Percentiles rank a stretch among this genome's conserved stretches.
phyloP scores from a whole-genome alignment of 345 rosid genomes.

The Eucalyptus pauciflora region DNA sequence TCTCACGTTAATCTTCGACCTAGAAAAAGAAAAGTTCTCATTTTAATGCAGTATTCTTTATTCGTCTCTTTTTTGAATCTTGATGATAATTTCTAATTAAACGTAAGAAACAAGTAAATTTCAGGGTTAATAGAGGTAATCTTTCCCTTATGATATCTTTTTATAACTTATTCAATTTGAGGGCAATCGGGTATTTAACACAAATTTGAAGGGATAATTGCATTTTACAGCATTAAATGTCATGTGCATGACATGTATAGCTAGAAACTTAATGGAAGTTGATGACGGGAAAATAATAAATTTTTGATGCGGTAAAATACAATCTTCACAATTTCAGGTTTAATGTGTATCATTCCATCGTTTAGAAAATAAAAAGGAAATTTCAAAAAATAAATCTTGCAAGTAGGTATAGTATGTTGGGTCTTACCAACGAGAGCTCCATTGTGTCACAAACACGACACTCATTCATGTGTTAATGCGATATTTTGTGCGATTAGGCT shows the following conservation, averaged over 20 bases:
- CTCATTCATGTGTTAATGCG: no score
- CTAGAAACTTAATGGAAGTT: background rate
- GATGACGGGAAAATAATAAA: fast-evolving
- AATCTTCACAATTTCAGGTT: background rate
- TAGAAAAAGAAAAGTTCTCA: background rate
- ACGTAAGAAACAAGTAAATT: no score
- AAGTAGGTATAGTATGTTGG: no score
- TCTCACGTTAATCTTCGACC: no score
- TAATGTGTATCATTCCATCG: background rate
- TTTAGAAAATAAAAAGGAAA: background rate
- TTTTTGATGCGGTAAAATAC: background rate
- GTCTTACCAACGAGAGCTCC: no score
- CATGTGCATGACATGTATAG: background rate
- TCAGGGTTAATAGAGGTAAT: no score
- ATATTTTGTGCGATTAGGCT: no score
- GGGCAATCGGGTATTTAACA: background rate
- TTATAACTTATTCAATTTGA: background rate
- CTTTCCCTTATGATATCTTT: background rate
- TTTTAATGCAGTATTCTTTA: background rate
- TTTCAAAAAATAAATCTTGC: background rate
- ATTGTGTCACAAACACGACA: no score
- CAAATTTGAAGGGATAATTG: fast-evolving
- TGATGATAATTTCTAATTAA: no score
- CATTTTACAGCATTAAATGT: no score
- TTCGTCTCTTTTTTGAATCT: background rate